Evolutionary conservation across 1,139 yeast genomes (phyloP).

Genomic region (Suhomyces bokatorum): DNA sequence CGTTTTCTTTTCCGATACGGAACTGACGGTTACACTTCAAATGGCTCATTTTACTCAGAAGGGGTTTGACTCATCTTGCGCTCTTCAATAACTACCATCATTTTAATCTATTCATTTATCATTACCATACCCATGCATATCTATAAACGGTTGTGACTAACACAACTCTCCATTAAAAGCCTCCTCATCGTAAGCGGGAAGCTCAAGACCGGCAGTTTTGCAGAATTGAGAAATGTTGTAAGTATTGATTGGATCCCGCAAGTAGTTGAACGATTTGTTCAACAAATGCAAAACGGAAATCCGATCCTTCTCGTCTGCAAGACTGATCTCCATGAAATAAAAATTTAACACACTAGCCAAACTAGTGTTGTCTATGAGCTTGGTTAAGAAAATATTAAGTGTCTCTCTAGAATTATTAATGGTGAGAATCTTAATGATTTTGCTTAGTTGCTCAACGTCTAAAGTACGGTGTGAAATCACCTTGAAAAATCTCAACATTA

Average conservation of each 20-base stretch:
- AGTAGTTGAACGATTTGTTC: conserved; percentile 18
- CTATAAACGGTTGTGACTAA: conserved; percentile 2
- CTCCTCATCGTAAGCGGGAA: conserved; percentile 5
- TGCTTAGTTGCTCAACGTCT: conserved; percentile 25
- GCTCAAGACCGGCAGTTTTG: conserved; percentile 6
- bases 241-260: conserved; percentile 23
- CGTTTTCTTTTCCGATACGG: too few species aligned
- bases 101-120: conserved; percentile 4
- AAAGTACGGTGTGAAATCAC: conserved; percentile 21
- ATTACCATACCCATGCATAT: conserved; percentile 5
- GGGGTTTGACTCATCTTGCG: too few species aligned
- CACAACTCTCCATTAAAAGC: conserved; percentile 6
- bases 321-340: conserved; percentile 30
- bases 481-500: conserved; percentile 26
- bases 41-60: too few species aligned
- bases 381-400: conserved; percentile 31
- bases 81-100: background rate
- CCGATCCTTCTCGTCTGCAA: conserved; percentile 20
- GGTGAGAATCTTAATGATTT: conserved; percentile 31
- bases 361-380: conserved; percentile 23
- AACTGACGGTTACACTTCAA: too few species aligned
- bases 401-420: conserved; percentile 23
- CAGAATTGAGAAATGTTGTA: conserved; percentile 16
- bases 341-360: conserved; percentile 27
- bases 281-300: conserved; percentile 20